A percentile compares a stretch with the other conserved stretches of the same genome.
These are phyloP conservation scores for Gymnopus androsaceus DNA, from an alignment of 1,284 basidiomycete genomes.

Conservation along the genomic window DNA sequence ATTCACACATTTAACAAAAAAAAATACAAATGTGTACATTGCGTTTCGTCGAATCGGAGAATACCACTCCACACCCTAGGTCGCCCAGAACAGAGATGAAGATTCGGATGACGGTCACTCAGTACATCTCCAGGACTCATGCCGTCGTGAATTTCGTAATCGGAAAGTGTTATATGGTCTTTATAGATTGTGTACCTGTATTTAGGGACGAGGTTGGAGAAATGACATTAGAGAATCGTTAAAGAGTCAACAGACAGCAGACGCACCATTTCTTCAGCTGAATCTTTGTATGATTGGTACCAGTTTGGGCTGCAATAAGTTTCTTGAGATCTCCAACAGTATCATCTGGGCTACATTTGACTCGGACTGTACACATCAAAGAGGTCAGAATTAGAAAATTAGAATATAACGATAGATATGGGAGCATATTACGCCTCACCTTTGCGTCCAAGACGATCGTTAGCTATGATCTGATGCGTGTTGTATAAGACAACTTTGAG, in stretches of 20 bases:
- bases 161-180: slow-evolving; percentile 90
- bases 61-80: neutral
- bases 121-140: slow-evolving; percentile 96
- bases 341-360: slow-evolving; percentile 92
- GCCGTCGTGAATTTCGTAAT: slow-evolving; percentile 95
- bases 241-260: neutral
- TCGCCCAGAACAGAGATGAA: neutral
- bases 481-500: neutral
- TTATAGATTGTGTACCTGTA: slow-evolving; percentile 89
- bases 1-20: neutral
- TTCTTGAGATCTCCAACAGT: slow-evolving; percentile 97
- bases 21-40: slow-evolving; percentile 6
- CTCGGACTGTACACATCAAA: slow-evolving; percentile 52
- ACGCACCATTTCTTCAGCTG: slow-evolving; percentile 94
- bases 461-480: slow-evolving; percentile 83
- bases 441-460: slow-evolving; percentile 84
- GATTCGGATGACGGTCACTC: slow-evolving; percentile 13
- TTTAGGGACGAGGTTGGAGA: slow-evolving; percentile 3
- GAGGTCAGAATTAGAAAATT: neutral
- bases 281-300: slow-evolving; percentile 86
- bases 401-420: no score
- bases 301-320: slow-evolving; percentile 95
- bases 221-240: neutral
- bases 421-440: no score
- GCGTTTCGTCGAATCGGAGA: neutral